Evolutionary conservation across 73 alveolate genomes (phyloP).

Genomic region (Paramecium biaurelia): DNA sequence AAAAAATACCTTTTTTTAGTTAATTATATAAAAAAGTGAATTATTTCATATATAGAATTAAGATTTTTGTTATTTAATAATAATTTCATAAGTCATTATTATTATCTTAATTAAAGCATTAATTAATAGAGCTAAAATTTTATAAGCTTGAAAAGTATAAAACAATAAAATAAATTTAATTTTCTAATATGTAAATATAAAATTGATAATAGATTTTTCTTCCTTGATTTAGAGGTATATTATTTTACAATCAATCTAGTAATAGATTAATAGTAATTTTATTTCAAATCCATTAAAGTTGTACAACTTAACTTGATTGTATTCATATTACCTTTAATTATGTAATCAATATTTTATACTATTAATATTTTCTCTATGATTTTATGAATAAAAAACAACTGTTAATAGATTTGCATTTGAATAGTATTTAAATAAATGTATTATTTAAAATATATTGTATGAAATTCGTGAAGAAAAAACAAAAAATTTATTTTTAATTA

Average conservation of each 20-base stretch:
- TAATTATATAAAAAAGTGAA: too few relatives aligned
- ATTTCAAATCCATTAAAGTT: too few relatives aligned
- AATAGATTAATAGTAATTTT: neutral
- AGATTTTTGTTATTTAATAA: too few relatives aligned
- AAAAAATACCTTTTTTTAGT: too few relatives aligned
- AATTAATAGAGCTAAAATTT: too few relatives aligned
- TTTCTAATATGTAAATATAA: too few relatives aligned
- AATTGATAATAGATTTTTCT: neutral
- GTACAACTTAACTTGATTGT: neutral
- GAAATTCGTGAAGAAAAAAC: neutral
- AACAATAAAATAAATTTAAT: too few relatives aligned
- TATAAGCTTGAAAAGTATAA: neutral
- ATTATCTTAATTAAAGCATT: neutral
- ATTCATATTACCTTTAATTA: neutral
- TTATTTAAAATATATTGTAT: neutral
- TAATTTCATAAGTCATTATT: too few relatives aligned
- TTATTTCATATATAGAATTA: too few relatives aligned
- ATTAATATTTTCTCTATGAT: too few relatives aligned
- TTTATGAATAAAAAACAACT: neutral
- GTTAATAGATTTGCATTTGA: neutral
- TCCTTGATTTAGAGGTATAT: neutral
- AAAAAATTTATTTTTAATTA: conserved; percentile 8
- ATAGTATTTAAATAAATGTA: neutral
- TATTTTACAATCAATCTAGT: neutral
- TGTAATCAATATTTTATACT: too few relatives aligned